phyloP scores from a whole-genome alignment of 2,329 filamentous ascomycete species.

The Dothistroma pini region DNA sequence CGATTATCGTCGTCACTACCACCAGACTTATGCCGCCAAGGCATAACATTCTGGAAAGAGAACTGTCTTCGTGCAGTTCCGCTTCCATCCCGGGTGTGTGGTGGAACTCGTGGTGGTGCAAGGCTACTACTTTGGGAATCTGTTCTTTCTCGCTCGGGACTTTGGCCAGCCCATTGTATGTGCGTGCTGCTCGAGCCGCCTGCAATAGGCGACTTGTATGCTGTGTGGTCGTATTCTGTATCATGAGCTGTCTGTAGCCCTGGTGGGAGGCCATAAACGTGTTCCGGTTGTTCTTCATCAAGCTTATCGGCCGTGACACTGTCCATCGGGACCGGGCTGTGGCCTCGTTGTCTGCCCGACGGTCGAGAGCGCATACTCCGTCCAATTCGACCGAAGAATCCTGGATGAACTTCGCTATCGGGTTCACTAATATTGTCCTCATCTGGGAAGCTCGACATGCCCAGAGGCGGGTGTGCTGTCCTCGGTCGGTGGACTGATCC shows the following conservation, averaged over 20 bases:
- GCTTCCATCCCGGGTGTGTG: constrained; percentile 46
- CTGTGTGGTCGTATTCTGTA: constrained; percentile 50
- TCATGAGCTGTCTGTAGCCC: constrained; percentile 43
- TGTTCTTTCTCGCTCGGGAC: constrained; percentile 39
- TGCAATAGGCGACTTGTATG: constrained; percentile 39
- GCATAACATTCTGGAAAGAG: constrained; percentile 85
- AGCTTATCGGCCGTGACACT: constrained; percentile 28
- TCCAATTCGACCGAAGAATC: constrained; percentile 42
- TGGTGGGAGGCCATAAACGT: constrained; percentile 50
- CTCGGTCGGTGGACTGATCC: constrained; percentile 46
- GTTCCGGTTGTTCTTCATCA: constrained; percentile 36
- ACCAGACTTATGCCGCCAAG: constrained; percentile 46
- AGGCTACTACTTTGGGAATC: constrained; percentile 44
- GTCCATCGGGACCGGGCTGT: constrained; percentile 36
- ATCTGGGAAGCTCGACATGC: constrained; percentile 79
- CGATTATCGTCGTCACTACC: constrained; percentile 26
- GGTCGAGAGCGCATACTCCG: constrained; percentile 16
- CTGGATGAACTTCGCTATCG: constrained; percentile 43
- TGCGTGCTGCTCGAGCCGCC: constrained; percentile 37
- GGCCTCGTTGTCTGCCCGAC: constrained; percentile 21
- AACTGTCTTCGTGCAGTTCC: constrained; percentile 71
- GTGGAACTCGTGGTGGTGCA: constrained; percentile 56
- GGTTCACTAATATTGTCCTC: constrained; percentile 51
- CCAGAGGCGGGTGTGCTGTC: constrained; percentile 69
- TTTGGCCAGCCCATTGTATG: constrained; percentile 47